Conservation (phyloP, 352 stramenopile genomes). For the Phytophthora tubulina region DNA sequence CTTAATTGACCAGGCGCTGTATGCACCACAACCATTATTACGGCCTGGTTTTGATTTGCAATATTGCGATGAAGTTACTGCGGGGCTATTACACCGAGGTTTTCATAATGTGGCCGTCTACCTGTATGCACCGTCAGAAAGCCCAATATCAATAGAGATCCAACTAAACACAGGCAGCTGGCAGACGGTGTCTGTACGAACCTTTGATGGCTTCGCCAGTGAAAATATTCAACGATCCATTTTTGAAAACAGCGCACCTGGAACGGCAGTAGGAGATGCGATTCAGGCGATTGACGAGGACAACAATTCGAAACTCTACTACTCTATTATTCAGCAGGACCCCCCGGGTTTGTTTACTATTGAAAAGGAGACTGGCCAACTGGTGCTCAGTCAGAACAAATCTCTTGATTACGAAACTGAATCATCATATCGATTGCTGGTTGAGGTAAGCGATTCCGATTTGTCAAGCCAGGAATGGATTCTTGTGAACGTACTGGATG, state of each 20-base stretch:
- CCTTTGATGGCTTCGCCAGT: slow-evolving; percentile 7
- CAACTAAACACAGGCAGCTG: slow-evolving; percentile 17
- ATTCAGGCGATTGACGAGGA: slow-evolving; percentile 37
- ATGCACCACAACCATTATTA: neutral
- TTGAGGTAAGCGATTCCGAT: slow-evolving; percentile 23
- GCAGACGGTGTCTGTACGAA: slow-evolving; percentile 23
- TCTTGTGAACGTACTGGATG: slow-evolving; percentile 20
- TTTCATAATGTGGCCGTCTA: slow-evolving; percentile 23
- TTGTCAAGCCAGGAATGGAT: slow-evolving; percentile 25
- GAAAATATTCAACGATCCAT: slow-evolving; percentile 21
- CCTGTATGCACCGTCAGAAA: slow-evolving; percentile 23
- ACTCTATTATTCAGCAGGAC: slow-evolving; percentile 27
- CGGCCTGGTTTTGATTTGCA: slow-evolving; percentile 27
- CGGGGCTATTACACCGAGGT: slow-evolving; percentile 19
- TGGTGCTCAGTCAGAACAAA: slow-evolving; percentile 10
- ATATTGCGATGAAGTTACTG: slow-evolving; percentile 24
- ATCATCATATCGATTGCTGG: slow-evolving; percentile 16
- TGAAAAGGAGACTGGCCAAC: slow-evolving; percentile 21
- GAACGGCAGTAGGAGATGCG: slow-evolving; percentile 12
- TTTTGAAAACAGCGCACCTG: slow-evolving; percentile 29
- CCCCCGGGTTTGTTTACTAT: slow-evolving; percentile 27
- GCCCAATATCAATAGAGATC: slow-evolving; percentile 23
- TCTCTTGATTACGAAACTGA: slow-evolving; percentile 30
- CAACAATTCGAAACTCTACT: slow-evolving; percentile 18
- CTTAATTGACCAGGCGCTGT: slow-evolving; percentile 22